These are phyloP conservation scores for Glycine soja DNA, from an alignment of 306 rosid genomes.

Conservation along the genomic window DNA sequence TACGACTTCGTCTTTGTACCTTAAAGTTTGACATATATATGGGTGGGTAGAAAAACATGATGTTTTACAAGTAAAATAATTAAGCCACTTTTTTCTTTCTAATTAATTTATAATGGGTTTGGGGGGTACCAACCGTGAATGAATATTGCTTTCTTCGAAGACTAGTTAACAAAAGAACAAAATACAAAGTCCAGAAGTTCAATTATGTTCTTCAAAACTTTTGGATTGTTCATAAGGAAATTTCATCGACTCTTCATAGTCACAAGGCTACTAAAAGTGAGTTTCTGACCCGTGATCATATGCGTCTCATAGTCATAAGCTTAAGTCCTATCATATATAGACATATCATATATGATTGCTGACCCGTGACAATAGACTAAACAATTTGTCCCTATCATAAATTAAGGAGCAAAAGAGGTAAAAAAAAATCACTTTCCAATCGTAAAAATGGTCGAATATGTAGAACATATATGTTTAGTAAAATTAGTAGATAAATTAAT, in stretches of 20 bases:
- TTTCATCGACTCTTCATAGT: not conserved
- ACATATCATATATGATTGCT: not conserved
- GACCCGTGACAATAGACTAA: not conserved
- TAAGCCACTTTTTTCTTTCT: constrained; percentile 14
- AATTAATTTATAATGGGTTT: constrained; percentile 20
- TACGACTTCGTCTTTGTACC: not conserved
- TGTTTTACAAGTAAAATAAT: not conserved
- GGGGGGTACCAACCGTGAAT: constrained; percentile 17
- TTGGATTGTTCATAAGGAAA: not conserved
- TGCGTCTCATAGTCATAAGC: not conserved
- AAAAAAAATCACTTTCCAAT: not conserved
- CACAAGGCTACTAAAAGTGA: not conserved
- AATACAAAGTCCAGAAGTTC: not conserved
- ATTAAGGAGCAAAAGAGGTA: not conserved
- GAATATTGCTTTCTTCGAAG: not conserved
- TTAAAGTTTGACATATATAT: not conserved
- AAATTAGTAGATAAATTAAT: not conserved
- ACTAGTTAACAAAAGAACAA: not conserved
- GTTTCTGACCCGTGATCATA: constrained; percentile 16
- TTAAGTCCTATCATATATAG: not conserved
- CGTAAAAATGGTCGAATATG: not conserved
- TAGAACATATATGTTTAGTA: not conserved
- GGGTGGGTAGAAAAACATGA: not conserved
- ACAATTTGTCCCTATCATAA: not conserved
- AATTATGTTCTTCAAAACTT: not conserved